These are phyloP conservation scores for Tylopilus felleus DNA, from an alignment of 768 basidiomycete genomes.

Conservation along the genomic window DNA sequence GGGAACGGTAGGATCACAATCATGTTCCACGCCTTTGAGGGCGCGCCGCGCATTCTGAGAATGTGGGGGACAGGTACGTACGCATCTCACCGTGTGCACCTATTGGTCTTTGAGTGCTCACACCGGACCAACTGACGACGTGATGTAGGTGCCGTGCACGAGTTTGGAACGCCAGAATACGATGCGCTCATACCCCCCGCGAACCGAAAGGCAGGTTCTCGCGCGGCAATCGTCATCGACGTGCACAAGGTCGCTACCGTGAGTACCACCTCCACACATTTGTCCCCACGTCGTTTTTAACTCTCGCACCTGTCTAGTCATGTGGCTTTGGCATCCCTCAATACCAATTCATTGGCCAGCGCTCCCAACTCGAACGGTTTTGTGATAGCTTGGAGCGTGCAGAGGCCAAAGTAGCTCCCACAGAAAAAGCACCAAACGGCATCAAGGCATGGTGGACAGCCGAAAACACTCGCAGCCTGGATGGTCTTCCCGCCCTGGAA, in stretches of 20 bases:
- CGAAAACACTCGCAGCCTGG: slow-evolving; percentile 50
- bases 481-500: slow-evolving; percentile 52
- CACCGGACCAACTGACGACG: not conserved
- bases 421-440: slow-evolving; percentile 36
- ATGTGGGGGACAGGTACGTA: slow-evolving; percentile 55
- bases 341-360: slow-evolving; percentile 54
- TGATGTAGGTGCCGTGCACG: slow-evolving; percentile 50
- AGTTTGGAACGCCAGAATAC: slow-evolving; percentile 63
- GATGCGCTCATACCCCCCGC: slow-evolving; percentile 23
- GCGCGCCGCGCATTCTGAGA: slow-evolving; percentile 54
- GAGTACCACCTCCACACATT: slow-evolving; percentile 10
- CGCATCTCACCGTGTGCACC: not conserved
- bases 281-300: not conserved
- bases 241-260: slow-evolving; percentile 56
- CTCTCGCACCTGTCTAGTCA: slow-evolving; percentile 40
- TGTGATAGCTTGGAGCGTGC: slow-evolving; percentile 41
- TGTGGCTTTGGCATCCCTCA: slow-evolving; percentile 65
- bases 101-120: not conserved
- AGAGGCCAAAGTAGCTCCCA: slow-evolving; percentile 31
- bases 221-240: slow-evolving; percentile 58
- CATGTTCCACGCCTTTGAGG: slow-evolving; percentile 60
- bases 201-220: slow-evolving; percentile 39
- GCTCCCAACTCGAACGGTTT: slow-evolving; percentile 48
- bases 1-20: slow-evolving; percentile 58
- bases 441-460: slow-evolving; percentile 54